These are phyloP conservation scores for Coemansia sp. DNA, from an alignment of 192 early-diverging fungal species.

Conservation along the genomic window DNA sequence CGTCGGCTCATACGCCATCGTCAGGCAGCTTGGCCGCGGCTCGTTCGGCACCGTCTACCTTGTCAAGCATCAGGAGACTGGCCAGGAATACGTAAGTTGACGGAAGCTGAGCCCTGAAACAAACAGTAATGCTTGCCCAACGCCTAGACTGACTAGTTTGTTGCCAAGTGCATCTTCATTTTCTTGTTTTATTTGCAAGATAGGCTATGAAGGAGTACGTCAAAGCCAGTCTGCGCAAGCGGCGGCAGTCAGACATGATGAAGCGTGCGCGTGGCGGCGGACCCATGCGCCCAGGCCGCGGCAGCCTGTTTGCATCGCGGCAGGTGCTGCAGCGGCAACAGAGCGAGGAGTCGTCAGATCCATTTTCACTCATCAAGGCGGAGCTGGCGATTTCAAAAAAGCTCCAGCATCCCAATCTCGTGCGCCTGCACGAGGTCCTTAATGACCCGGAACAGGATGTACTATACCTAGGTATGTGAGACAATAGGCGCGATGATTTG, in stretches of 20 bases:
- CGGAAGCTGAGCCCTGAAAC: too few relatives aligned
- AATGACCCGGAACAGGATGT: constrained; percentile 84
- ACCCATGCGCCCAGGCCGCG: constrained; percentile 55
- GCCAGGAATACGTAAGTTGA: constrained; percentile 55
- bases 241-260: constrained; percentile 56
- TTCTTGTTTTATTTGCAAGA: neutral
- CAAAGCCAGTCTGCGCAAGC: constrained; percentile 77
- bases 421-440: constrained; percentile 87
- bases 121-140: too few relatives aligned
- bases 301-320: constrained; percentile 38
- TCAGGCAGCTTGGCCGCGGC: constrained; percentile 76
- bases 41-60: constrained; percentile 87
- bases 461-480: constrained; percentile 58
- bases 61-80: constrained; percentile 56
- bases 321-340: constrained; percentile 22
- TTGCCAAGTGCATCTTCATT: too few relatives aligned
- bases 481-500: too few relatives aligned
- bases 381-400: constrained; percentile 97
- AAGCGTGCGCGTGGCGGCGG: constrained; percentile 30
- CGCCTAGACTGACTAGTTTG: too few relatives aligned
- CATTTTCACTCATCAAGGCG: constrained; percentile 78
- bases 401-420: constrained; percentile 82
- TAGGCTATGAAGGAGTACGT: constrained; percentile 94
- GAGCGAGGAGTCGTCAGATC: constrained; percentile 53
- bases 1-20: constrained; percentile 81